These are phyloP conservation scores for Cryptococcus sp. DNA, from an alignment of 1,284 basidiomycete genomes.

Conservation along the genomic window DNA sequence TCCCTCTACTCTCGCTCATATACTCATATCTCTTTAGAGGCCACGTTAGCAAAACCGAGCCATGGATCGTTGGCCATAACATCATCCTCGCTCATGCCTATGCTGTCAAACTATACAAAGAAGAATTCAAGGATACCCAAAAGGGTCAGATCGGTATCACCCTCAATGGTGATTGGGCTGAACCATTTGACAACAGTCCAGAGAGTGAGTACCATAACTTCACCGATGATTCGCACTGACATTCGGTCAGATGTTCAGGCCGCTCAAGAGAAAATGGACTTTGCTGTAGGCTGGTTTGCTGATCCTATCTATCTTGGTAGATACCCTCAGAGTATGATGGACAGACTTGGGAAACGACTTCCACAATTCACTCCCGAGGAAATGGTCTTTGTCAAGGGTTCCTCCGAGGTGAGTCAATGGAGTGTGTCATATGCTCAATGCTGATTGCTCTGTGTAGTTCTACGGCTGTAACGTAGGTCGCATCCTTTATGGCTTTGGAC, in stretches of 20 bases:
- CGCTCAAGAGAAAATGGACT: conserved; percentile 61
- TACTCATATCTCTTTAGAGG: conserved; percentile 13
- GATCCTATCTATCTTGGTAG: conserved; percentile 69
- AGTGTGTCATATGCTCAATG: not conserved
- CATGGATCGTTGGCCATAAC: conserved; percentile 67
- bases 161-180: conserved; percentile 64
- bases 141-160: conserved; percentile 67
- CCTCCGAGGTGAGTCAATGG: conserved; percentile 55
- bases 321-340: conserved; percentile 61
- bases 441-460: conserved; percentile 11
- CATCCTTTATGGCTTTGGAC: not conserved
- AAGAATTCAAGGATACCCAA: conserved; percentile 55
- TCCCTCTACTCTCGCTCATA: not conserved
- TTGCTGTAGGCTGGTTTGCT: conserved; percentile 54
- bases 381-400: conserved; percentile 59
- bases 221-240: not conserved
- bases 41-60: conserved; percentile 61
- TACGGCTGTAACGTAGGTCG: conserved; percentile 24
- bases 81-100: conserved; percentile 65
- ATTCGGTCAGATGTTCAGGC: conserved; percentile 55
- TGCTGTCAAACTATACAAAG: conserved; percentile 61
- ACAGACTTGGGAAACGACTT: conserved; percentile 61
- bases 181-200: conserved; percentile 62
- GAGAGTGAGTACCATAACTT: conserved; percentile 54
- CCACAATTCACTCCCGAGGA: conserved; percentile 64